Evolutionary conservation across 768 basidiomycete genomes (phyloP), one percentile per base, ranked within the genome.

Genomic region (Hygrophorus pudorinus): DNA sequence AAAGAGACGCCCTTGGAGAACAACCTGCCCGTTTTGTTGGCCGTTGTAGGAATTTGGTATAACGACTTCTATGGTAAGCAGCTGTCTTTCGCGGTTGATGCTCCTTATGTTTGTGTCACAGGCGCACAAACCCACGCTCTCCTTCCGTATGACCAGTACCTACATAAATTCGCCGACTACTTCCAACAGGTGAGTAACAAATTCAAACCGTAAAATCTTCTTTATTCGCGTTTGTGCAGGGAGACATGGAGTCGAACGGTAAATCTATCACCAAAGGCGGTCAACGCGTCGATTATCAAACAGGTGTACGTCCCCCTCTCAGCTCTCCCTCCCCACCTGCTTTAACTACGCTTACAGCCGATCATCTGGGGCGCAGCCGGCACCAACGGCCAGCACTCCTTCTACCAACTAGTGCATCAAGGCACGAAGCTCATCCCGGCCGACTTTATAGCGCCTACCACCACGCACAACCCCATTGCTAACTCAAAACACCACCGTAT

Each of bases 201-300:
- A 41, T 11, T 29, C n/a, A 5, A 20, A 31, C 7, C 40, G 12
- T 12, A 16, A 4, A 9, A 2, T 30, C 32, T 6, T 2, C 20
- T 32, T 30, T 33, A 32, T 41, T 20, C 29, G 24, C 38, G 36
- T 45, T 17, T 2, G 13, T 27, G 21, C 41, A 80, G 75, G 94
- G 93, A 37, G 96, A 99, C 64, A 99, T 99, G 96, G 96, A 99
- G 66, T 96, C 91, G 17, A 97, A 99, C 62, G 96, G 96, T 46
- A 99, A 98, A 71, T 87, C 78, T 44, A 76, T 97, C 50, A 98
- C 96, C 52, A 99, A 98, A 68, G 73, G 78, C 47, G 96, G 96
- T 5, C 73, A 87, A 51, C 85, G 87, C 41, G 94, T 99, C 9
- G 66, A 87, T 65, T 99, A 98, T 67, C 81, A 98, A 70, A 98